Percentiles rank a stretch among this genome's conserved stretches.
Evolutionary conservation across 176 grass and related monocot genomes (phyloP).

Genomic region (Saccharum spontaneum): DNA sequence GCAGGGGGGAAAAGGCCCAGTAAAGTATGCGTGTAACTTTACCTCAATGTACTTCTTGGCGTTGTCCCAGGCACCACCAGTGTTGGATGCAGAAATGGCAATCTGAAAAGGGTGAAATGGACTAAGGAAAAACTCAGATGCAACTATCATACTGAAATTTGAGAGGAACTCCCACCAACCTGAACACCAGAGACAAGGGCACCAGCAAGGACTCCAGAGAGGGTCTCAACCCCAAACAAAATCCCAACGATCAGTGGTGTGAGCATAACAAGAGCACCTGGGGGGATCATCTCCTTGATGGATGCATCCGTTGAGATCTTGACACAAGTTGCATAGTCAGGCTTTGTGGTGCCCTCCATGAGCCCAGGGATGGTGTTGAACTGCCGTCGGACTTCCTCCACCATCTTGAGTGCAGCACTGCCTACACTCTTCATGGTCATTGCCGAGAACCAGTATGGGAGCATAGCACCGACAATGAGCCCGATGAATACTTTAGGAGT

Average conservation of each 20-base stretch:
- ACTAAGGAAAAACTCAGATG: background rate
- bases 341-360: slow-evolving; percentile 68
- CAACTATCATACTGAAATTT: background rate
- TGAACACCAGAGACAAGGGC: slow-evolving; percentile 88
- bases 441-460: slow-evolving; percentile 87
- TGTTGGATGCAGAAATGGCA: slow-evolving; percentile 87
- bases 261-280: slow-evolving; percentile 86
- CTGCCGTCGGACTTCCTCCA: slow-evolving; percentile 84
- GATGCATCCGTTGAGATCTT: slow-evolving; percentile 90
- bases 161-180: slow-evolving; percentile 37
- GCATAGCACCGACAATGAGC: slow-evolving; percentile 77
- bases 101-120: slow-evolving; percentile 40
- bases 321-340: slow-evolving; percentile 83
- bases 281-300: slow-evolving; percentile 85
- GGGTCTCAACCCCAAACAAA: slow-evolving; percentile 85
- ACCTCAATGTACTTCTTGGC: slow-evolving; percentile 62
- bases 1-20: background rate
- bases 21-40: slow-evolving; percentile 6
- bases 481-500: slow-evolving; percentile 91
- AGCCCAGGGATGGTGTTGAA: slow-evolving; percentile 84
- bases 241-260: slow-evolving; percentile 79
- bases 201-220: slow-evolving; percentile 79
- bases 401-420: slow-evolving; percentile 82
- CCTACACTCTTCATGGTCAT: slow-evolving; percentile 95
- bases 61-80: slow-evolving; percentile 54